Conservation (phyloP, 2,329 filamentous ascomycete genomes). For the Dactylellina drechsleri region DNA sequence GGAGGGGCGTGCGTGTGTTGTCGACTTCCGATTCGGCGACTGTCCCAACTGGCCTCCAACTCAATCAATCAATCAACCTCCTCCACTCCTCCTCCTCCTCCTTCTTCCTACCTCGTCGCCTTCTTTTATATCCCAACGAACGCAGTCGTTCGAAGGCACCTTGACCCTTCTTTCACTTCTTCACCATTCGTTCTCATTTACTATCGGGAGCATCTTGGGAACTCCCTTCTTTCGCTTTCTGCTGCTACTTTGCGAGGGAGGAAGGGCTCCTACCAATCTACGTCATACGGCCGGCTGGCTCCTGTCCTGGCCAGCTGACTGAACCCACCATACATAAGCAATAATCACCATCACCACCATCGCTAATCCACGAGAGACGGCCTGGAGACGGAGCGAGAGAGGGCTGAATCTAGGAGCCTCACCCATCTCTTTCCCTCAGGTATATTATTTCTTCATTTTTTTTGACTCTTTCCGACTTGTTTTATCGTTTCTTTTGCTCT, state of each 20-base stretch:
- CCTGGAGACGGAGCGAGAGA: too few species aligned
- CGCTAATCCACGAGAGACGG: background rate
- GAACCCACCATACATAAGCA: conserved; percentile 5
- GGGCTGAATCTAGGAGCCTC: background rate
- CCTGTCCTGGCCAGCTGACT: conserved; percentile 35
- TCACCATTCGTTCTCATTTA: conserved; percentile 3
- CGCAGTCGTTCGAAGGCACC: background rate
- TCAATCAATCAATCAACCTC: conserved; percentile 1
- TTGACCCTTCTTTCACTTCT: conserved; percentile 10
- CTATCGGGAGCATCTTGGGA: background rate
- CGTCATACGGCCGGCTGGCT: conserved; percentile 31
- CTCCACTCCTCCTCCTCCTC: background rate
- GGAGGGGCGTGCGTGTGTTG: conserved; percentile 26
- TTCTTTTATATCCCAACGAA: conserved; percentile 11
- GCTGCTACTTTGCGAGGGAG: too few species aligned
- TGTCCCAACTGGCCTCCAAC: conserved; percentile 4
- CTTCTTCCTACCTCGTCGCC: conserved; percentile 3
- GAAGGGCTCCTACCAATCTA: conserved; percentile 27
- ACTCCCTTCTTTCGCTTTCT: background rate
- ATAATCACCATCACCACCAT: conserved; percentile 6
- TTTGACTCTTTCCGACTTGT: conserved; percentile 12
- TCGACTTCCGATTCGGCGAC: conserved; percentile 54
- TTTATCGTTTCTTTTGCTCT: conserved; percentile 9
- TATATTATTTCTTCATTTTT: conserved; percentile 1
- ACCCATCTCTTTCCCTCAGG: background rate